Evolutionary conservation across 306 rosid genomes (phyloP).

Genomic region (Cucurbita maxima): DNA sequence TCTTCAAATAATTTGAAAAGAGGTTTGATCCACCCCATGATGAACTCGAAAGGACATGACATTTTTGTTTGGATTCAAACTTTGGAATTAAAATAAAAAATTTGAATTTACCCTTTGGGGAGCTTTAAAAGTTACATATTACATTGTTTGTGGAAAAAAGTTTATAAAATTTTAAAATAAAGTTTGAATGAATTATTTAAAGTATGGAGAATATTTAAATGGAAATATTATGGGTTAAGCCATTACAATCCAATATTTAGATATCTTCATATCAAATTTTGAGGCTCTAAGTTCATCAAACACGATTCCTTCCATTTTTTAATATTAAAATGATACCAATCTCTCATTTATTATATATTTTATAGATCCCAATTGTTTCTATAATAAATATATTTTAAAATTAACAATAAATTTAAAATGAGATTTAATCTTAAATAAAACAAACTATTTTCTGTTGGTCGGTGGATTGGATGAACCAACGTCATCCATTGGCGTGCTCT

Average conservation of each 20-base stretch:
- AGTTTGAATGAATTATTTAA: not conserved
- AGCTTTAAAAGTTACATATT: not conserved
- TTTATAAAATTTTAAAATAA: not conserved
- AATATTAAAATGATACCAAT: not conserved
- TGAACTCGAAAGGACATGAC: not conserved
- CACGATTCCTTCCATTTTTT: not conserved
- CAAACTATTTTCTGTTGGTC: not conserved
- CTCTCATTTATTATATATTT: not conserved
- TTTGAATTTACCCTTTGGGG: not conserved
- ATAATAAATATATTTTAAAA: no score
- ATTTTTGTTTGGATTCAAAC: not conserved
- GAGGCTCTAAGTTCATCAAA: not conserved
- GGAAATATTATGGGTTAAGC: not conserved
- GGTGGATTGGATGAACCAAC: not conserved
- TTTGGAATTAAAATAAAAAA: no score
- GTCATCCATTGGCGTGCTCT: not conserved
- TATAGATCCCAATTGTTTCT: not conserved
- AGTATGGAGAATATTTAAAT: not conserved
- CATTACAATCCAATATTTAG: not conserved
- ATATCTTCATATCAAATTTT: not conserved
- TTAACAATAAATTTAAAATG: no score
- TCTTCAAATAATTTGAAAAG: no score
- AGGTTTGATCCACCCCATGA: not conserved
- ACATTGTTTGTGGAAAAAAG: not conserved
- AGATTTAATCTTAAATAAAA: not conserved